Conservation (phyloP, 2,329 filamentous ascomycete genomes). For the Arachnopeziza araneosa region DNA sequence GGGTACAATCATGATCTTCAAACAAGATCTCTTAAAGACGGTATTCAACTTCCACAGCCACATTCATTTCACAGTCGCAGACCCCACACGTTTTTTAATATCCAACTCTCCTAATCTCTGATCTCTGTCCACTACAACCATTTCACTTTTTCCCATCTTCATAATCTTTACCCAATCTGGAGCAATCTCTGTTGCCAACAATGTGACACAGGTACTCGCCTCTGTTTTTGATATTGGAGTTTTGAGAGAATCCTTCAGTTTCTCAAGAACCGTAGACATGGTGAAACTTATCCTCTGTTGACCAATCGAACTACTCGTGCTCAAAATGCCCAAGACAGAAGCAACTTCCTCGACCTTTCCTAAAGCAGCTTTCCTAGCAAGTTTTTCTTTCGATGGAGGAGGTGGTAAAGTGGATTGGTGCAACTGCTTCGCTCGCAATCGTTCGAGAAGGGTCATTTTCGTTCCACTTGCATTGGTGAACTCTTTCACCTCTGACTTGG, state of each 20-base stretch:
- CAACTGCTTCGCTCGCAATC: constrained; percentile 66
- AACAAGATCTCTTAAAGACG: not conserved
- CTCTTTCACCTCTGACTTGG: constrained; percentile 41
- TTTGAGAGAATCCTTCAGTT: constrained; percentile 60
- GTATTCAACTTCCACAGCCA: not conserved
- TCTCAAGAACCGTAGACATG: constrained; percentile 56
- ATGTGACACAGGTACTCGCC: constrained; percentile 40
- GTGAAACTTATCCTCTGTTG: constrained; percentile 59
- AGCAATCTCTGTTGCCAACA: constrained; percentile 41
- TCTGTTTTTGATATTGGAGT: constrained; percentile 42
- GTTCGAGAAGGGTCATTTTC: constrained; percentile 67
- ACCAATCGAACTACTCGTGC: constrained; percentile 43
- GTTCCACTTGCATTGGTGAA: constrained; percentile 30
- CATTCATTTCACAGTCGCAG: constrained; percentile 7
- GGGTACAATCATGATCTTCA: not conserved
- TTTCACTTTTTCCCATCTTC: constrained; percentile 34
- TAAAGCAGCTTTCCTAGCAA: constrained; percentile 58
- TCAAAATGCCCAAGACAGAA: constrained; percentile 61
- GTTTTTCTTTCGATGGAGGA: constrained; percentile 47
- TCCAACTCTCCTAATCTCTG: constrained; percentile 22
- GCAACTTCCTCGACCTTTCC: constrained; percentile 64
- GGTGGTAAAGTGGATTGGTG: constrained; percentile 39
- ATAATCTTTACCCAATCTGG: constrained; percentile 46
- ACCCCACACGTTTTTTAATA: constrained; percentile 22
- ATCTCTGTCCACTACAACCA: constrained; percentile 39